Evolutionary conservation across 208 protist genomes (phyloP), one percentile per base, ranked within the genome.

Genomic region (Acanthamoeba healyi): DNA sequence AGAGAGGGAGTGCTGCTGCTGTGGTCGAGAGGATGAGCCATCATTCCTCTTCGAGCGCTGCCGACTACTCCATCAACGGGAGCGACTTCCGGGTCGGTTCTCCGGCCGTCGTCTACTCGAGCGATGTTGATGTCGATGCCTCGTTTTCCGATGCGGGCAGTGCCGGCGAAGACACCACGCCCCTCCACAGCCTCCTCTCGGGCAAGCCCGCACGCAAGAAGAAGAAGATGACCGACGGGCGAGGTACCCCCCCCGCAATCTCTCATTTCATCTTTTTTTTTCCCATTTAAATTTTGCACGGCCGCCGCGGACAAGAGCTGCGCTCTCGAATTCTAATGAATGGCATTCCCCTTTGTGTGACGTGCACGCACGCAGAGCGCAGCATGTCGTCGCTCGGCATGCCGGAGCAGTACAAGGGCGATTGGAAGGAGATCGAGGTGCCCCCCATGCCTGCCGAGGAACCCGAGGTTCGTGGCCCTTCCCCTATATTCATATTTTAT

Each of bases 381-480:
- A 86, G 29, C 77, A 86, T 44, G 38, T 77, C 77, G 14, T n/a
- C 34, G 5, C 44, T 86, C 12, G 77, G 77, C 19, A 86, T 86
- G 77, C 77, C 77, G 77, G 77, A 86, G 77, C 77, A 86, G 29
- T 86, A 86, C 44, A 49, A 58, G 44, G 77, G 77, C 26, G 77
- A 86, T 19, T 86, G 77, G 77, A 86, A 86, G 12, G 77, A 86
- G 26, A 86, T 86, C 42, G 77, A 86, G 32, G 44, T 58, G 44
- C 77, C 74, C 29, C 74, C 74, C 6, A 15, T 36, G 0, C 4
- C 74, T 0, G 17, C 74, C 40, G 42, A 54, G 40, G 74, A 82
- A 32, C 74, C 24, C 17, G 74, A 82, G 42, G 74, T 82, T 6
- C 74, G 38, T 36, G 9, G 7, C 9, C 15, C 24, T 54, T 32